phyloP scores from a whole-genome alignment of 1,139 yeast species.

The Scheffersomyces quercinus region DNA sequence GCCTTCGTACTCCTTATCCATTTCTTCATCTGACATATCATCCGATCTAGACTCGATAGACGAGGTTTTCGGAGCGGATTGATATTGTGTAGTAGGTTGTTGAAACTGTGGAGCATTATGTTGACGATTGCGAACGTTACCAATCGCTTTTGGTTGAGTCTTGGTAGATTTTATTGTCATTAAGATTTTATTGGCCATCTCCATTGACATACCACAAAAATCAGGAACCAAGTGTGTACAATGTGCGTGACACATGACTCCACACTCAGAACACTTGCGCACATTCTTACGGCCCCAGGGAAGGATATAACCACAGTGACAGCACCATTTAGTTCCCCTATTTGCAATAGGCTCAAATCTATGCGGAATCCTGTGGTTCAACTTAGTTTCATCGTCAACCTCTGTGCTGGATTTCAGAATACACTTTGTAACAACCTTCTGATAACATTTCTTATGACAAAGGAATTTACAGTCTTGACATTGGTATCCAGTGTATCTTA shows the following conservation, averaged over 20 bases:
- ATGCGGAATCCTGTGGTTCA: slow-evolving; percentile 96
- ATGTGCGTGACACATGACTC: slow-evolving; percentile 87
- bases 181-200: slow-evolving; percentile 87
- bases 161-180: slow-evolving; percentile 83
- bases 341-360: slow-evolving; percentile 88
- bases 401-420: slow-evolving; percentile 89
- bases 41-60: slow-evolving; percentile 3
- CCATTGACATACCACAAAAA: slow-evolving; percentile 98
- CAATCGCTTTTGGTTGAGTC: slow-evolving; percentile 27
- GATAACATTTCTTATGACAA: slow-evolving; percentile 93
- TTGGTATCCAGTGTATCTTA: slow-evolving; percentile 91
- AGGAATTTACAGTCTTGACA: slow-evolving; percentile 94
- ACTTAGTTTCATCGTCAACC: slow-evolving; percentile 82
- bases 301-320: slow-evolving; percentile 94
- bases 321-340: slow-evolving; percentile 98
- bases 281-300: slow-evolving; percentile 96
- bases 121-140: slow-evolving; percentile 1
- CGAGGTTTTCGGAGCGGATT: slow-evolving; percentile 2
- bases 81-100: slow-evolving; percentile 5
- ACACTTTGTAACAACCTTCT: slow-evolving; percentile 93
- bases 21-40: slow-evolving; percentile 25
- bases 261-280: slow-evolving; percentile 95
- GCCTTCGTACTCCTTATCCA: slow-evolving; percentile 20
- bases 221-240: slow-evolving; percentile 96
- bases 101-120: slow-evolving; percentile 5